phyloP scores from a whole-genome alignment of 805 yeast species.

The Limtongia smithiae region DNA sequence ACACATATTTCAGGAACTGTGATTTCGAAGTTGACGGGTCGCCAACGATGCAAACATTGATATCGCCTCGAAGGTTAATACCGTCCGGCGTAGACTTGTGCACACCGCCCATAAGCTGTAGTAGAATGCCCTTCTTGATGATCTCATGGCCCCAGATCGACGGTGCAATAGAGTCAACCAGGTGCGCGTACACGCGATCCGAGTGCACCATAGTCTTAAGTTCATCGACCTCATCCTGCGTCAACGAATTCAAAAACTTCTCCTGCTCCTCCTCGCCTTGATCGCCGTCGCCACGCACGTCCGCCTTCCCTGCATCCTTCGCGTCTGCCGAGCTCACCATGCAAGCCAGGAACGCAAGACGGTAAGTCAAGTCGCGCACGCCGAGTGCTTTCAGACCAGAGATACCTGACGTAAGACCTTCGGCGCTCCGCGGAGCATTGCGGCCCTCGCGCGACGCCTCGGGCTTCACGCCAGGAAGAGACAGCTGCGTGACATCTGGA shows the following conservation, averaged over 20 bases:
- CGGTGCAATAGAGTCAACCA: constrained; percentile 88
- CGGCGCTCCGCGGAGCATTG: constrained; percentile 53
- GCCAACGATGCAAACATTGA: constrained; percentile 93
- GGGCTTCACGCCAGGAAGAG: constrained; percentile 93
- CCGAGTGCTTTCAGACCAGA: constrained; percentile 89
- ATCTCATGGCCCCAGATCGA: constrained; percentile 95
- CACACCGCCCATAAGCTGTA: constrained; percentile 92
- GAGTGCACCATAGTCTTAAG: constrained; percentile 87
- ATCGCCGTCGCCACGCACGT: constrained; percentile 41
- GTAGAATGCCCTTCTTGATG: constrained; percentile 82
- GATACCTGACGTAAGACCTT: constrained; percentile 78
- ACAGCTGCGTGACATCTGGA: constrained; percentile 91
- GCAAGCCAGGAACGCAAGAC: constrained; percentile 85
- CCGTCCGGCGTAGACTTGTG: constrained; percentile 93
- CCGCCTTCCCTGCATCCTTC: constrained; percentile 37
- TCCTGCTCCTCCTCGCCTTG: constrained; percentile 69
- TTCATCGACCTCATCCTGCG: constrained; percentile 78
- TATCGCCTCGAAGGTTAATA: constrained; percentile 91
- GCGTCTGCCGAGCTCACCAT: constrained; percentile 69
- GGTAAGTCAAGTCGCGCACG: constrained; percentile 88
- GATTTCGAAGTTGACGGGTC: constrained; percentile 98
- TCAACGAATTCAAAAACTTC: constrained; percentile 68
- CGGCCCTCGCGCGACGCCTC: constrained; percentile 66
- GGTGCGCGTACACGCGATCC: constrained; percentile 74
- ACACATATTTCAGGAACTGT: constrained; percentile 89